A percentile compares a stretch with the other conserved stretches of the same genome.
Evolutionary conservation across 495 filamentous ascomycete genomes (phyloP).

Genomic region (Penicillium steckii): DNA sequence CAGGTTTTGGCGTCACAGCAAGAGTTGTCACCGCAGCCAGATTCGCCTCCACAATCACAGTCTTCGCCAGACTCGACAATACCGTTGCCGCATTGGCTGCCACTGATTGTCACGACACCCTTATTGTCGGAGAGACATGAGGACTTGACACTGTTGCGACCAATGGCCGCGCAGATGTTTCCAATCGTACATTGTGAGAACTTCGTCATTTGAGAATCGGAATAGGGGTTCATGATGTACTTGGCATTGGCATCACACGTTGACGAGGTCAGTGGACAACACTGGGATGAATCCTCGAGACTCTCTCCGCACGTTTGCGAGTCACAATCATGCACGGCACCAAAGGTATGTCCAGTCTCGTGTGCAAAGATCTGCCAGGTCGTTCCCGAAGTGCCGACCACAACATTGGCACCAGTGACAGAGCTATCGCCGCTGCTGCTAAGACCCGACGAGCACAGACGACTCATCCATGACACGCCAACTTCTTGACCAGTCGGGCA

Average conservation of each 20-base stretch:
- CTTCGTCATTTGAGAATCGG: conserved; percentile 62
- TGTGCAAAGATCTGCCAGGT: conserved; percentile 98
- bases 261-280: conserved; percentile 72
- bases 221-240: conserved; percentile 97
- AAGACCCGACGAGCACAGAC: conserved; percentile 69
- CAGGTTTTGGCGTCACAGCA: conserved; percentile 90
- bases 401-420: conserved; percentile 85
- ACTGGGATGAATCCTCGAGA: conserved; percentile 68
- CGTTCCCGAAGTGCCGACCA: conserved; percentile 69
- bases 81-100: conserved; percentile 89
- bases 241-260: conserved; percentile 72
- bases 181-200: conserved; percentile 91
- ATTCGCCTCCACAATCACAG: conserved; percentile 86
- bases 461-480: conserved; percentile 90
- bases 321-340: conserved; percentile 92
- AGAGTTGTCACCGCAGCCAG: conserved; percentile 65
- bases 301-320: conserved; percentile 60
- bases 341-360: conserved; percentile 93
- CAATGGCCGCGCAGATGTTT: conserved; percentile 92
- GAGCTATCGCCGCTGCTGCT: conserved; percentile 52
- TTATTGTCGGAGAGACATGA: conserved; percentile 78
- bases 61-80: conserved; percentile 95
- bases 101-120: conserved; percentile 80
- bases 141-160: conserved; percentile 72
- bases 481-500: conserved; percentile 86